Base-by-base conservation (phyloP, 164 flowering plant genomes). In the Aristolochia californica region DNA sequence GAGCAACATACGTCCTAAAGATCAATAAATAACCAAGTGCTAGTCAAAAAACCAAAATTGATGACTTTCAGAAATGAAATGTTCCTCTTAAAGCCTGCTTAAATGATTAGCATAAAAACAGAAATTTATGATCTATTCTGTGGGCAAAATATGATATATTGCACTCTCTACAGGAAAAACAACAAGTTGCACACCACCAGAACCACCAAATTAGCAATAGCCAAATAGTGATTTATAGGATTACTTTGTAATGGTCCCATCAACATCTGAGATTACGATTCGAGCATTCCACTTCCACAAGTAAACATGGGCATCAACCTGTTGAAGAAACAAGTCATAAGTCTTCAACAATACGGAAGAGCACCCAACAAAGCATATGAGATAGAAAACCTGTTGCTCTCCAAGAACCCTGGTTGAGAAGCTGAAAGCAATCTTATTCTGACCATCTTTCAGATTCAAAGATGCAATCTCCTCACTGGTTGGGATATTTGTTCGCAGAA, bases 241-340 rank as follows among this genome's bases (percentile, higher is more conserved):
- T 80, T 77, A 89, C 97, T 74, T 89, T 69, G 99, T 93, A 58
- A 93, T 93, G 56, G 99, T 93, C 63, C 99, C 99, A 74, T 93
- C 99, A 38, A 93, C 99, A 80, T 93, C 99, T 48, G 99, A 93
- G 49, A 93, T 93, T 18, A 93, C 99, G 62, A 93, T 93, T 54
- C 78, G 62, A 44, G 96, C 75, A 71, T 89, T 85, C 94, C 93
- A 89, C 82, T 79, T 89, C 99, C 99, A 93, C 78, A 87, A 74
- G 77, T 87, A 93, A 54, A 93, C 79, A 77, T 84, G 97, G 48
- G 96, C 96, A 68, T 87, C 97, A 69, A 89, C 98, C 98, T 91
- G 78, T 65, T 53, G 43, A 69, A 63, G 10, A 56, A 53, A n/a
- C 34, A 68, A n/a, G n/a, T n/a, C n/a, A n/a, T n/a, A n/a, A n/a